These are phyloP conservation scores for Rhizopogon sp. DNA, from an alignment of 768 basidiomycete genomes.

Conservation along the genomic window DNA sequence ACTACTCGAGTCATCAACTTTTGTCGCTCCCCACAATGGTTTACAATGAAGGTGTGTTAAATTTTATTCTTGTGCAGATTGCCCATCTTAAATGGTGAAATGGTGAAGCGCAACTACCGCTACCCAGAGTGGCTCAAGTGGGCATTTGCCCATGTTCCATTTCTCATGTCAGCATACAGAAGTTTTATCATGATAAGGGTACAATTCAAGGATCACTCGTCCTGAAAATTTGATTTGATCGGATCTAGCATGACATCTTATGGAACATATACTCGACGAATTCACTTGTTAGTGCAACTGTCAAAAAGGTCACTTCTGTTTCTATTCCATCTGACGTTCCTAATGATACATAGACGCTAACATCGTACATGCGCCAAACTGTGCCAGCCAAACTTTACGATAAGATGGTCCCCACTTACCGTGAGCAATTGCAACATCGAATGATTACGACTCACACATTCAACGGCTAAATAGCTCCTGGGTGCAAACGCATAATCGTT, in stretches of 20 bases:
- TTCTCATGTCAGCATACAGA: conserved; percentile 43
- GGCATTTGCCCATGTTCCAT: conserved; percentile 46
- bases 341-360: conserved; percentile 29
- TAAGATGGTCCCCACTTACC: conserved; percentile 46
- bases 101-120: conserved; percentile 30
- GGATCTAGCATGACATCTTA: conserved; percentile 8
- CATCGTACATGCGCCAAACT: conserved; percentile 38
- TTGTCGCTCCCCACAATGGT: conserved; percentile 58
- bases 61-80: not conserved
- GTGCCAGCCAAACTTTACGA: conserved; percentile 43
- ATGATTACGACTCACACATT: not conserved
- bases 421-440: conserved; percentile 23
- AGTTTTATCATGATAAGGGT: conserved; percentile 44
- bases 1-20: conserved; percentile 52
- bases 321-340: conserved; percentile 5
- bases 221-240: not conserved
- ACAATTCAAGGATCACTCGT: conserved; percentile 7
- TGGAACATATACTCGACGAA: conserved; percentile 37
- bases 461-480: conserved; percentile 33
- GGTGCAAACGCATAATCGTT: conserved; percentile 57
- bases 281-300: conserved; percentile 22
- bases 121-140: conserved; percentile 44
- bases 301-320: conserved; percentile 26
- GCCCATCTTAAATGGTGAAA: not conserved
- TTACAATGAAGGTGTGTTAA: conserved; percentile 38